Evolutionary conservation across 1,284 basidiomycete genomes (phyloP).

Genomic region (Cronartium quercuum): DNA sequence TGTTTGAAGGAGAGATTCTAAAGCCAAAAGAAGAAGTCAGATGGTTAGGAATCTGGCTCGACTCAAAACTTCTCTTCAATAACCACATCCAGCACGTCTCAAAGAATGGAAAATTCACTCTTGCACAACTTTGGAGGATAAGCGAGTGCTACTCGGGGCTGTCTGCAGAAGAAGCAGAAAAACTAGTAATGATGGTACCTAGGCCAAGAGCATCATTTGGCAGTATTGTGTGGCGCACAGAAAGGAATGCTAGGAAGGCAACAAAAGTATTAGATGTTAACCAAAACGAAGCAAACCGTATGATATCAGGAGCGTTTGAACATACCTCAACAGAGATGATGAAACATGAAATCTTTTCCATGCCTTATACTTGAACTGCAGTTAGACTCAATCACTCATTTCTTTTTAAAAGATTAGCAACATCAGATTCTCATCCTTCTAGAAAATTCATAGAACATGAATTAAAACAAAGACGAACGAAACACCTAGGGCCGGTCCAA

Average conservation of each 20-base stretch:
- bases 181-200: neutral
- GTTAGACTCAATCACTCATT: neutral
- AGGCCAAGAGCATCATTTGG: constrained; percentile 2
- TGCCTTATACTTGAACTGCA: too few species aligned
- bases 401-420: neutral
- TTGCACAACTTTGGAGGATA: neutral
- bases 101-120: neutral
- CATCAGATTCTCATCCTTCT: neutral
- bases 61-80: neutral
- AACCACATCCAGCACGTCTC: neutral
- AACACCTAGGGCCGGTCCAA: neutral
- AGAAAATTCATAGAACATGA: neutral
- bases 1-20: neutral
- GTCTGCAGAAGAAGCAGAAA: neutral
- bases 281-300: too few species aligned
- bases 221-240: constrained; percentile 1
- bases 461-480: neutral
- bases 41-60: constrained; percentile 2
- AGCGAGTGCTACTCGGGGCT: neutral
- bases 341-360: too few species aligned
- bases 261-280: neutral
- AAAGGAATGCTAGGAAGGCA: neutral
- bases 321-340: too few species aligned
- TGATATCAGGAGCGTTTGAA: too few species aligned
- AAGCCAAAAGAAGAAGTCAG: neutral